Percentiles rank a stretch among this genome's conserved stretches.
phyloP scores from a whole-genome alignment of 75 land plant species.

The Pinus albicaulis region DNA sequence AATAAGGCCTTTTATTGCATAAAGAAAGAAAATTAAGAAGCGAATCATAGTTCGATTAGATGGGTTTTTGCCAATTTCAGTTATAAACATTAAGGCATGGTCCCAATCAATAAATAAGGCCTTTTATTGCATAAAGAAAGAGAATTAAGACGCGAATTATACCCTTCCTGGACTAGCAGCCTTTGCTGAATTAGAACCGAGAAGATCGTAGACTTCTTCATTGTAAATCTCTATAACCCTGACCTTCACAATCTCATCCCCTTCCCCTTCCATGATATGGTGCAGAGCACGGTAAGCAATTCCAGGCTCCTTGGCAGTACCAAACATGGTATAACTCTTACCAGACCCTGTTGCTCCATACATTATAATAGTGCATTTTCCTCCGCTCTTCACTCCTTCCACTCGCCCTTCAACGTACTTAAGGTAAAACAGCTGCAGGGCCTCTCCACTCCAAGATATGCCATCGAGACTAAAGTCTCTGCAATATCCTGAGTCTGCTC shows the following conservation, averaged over 20 bases:
- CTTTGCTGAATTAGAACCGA: constrained; percentile 14
- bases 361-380: constrained; percentile 45
- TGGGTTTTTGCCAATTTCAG: too few species aligned
- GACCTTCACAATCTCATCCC: constrained; percentile 19
- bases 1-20: too few species aligned
- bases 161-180: constrained; percentile 6
- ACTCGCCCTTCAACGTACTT: constrained; percentile 36
- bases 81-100: too few species aligned
- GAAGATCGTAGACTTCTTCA: constrained; percentile 45
- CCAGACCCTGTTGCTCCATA: constrained; percentile 56
- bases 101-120: too few species aligned
- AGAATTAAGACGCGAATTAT: background rate
- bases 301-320: constrained; percentile 35
- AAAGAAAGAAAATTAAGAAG: background rate
- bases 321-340: constrained; percentile 56
- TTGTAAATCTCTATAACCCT: constrained; percentile 47
- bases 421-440: constrained; percentile 29
- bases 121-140: background rate
- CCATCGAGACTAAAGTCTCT: constrained; percentile 42
- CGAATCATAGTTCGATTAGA: too few species aligned
- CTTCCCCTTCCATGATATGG: constrained; percentile 26
- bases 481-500: constrained; percentile 26
- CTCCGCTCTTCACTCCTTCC: constrained; percentile 39
- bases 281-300: constrained; percentile 43
- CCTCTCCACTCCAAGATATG: constrained; percentile 32